Evolutionary conservation across 345 rosid species (phyloP), one percentile per base, ranked within the genome.

Genomic region (Heritiera littoralis): DNA sequence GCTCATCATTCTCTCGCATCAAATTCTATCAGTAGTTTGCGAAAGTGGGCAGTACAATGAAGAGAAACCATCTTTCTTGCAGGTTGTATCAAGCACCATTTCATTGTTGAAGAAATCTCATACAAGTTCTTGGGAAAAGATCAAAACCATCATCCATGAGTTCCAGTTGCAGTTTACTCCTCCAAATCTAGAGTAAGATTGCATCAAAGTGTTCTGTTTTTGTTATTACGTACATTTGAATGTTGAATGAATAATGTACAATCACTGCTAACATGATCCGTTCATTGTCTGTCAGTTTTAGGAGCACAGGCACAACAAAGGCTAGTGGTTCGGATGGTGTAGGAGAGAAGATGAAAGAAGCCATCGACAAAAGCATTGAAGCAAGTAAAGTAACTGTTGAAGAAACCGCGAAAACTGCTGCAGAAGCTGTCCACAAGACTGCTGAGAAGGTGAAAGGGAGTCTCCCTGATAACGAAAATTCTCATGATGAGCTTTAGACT

Each of bases 121-220:
- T 28, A 68, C 82, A 11, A 87, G 71, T 80, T 91, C 90, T 2
- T 90, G 93, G 94, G 88, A 84, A 30, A 84, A 89, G 84, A 64
- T 89, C 78, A 90, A 81, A 83, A 78, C 87, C 56, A 77, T 84
- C 46, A 48, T 93, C 70, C 84, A 81, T 80, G 78, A 82, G 51
- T 23, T 90, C 72, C 91, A 86, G 71, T 51, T 86, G 73, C 83
- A 83, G 80, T 84, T 86, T 77, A 86, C 83, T 59, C 88, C 92
- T 78, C 94, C 95, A 9, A 87, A 87, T 87, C 72, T 90, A 76
- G 91, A 91, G 95, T 93, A 87, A 78, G 83, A 43, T 63, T 30
- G 9, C 15, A 63, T 63, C 2, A 48, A 48, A 48, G n/a, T 7
- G 32, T 11, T 40, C 45, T 28, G 18, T 11, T 28, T 28, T 30